Evolutionary conservation across 2,329 filamentous ascomycete species (phyloP), one percentile per base, ranked within the genome.

Genomic region (Xylariaceae sp.): DNA sequence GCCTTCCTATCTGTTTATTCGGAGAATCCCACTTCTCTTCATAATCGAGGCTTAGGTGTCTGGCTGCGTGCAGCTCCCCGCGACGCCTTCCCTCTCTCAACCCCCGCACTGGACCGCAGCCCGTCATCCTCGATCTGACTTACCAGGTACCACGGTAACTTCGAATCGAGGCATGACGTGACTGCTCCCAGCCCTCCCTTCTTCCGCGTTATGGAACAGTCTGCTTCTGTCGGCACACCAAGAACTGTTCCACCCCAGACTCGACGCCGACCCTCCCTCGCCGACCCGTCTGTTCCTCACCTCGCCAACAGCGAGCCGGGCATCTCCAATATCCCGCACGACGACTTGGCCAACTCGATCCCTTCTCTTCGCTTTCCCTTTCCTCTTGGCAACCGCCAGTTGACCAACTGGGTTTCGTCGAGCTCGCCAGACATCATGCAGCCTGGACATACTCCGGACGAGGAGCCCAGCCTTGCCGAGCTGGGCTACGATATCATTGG

Each of bases 341-440:
- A 47, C 35, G 44, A 50, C 18, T 44, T 52, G 14, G 45, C 49
- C 35, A 45, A 46, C 38, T 56, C 70, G 27, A 62, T 68, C 33
- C 69, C 70, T 4, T 64, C 62, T 18, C 63, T 78, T 29, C 68
- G 71, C 37, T 77, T 77, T 36, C 74, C 74, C 35, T 64, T 60
- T 27, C 73, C 74, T 1, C 63, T 68, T 48, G 74, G 70, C 33
- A 76, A 67, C 43, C 63, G 64, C 35, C 61, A 65, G 31, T 68
- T 78, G 25, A 72, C 72, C 47, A 69, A 71, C 62, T 77, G 72
- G 72, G 61, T 78, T 31, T 74, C 70, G 5, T 67, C 64, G 33
- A 76, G 72, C 47, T 65, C 71, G 19, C 70, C 70, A 33, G 66
- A 72, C 56, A 73, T 76, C 42, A 74, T 75, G 68, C 63, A 62